Evolutionary conservation across 2,329 filamentous ascomycete genomes (phyloP).

Genomic region (Scedosporium minutisporum): DNA sequence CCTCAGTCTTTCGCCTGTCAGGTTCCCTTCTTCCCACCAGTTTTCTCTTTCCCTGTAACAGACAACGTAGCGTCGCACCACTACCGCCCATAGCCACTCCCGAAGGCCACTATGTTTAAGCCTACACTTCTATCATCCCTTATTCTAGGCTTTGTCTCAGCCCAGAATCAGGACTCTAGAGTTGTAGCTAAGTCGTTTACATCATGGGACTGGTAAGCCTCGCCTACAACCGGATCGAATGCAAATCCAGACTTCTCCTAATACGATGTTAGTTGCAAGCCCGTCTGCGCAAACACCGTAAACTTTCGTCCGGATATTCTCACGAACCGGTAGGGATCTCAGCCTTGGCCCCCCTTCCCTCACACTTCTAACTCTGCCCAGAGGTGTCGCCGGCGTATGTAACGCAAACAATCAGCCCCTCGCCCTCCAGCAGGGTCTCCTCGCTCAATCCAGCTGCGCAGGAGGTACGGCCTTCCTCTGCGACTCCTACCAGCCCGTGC

Average conservation of each 20-base stretch:
- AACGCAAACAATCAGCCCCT: background rate
- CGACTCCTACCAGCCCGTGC: constrained; percentile 13
- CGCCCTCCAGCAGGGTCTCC: background rate
- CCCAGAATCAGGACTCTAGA: background rate
- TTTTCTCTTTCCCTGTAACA: background rate
- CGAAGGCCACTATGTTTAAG: background rate
- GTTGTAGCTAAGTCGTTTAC: background rate
- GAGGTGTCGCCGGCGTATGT: background rate
- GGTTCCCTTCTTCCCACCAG: too few species aligned
- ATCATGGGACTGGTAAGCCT: background rate
- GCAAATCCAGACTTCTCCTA: background rate
- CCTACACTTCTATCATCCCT: background rate
- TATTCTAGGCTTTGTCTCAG: background rate
- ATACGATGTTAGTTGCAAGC: background rate
- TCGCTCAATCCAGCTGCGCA: background rate
- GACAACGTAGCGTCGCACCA: background rate
- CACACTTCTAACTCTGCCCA: background rate
- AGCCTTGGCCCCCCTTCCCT: background rate
- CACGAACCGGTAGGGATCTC: background rate
- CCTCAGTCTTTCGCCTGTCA: too few species aligned
- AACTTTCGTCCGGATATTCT: background rate
- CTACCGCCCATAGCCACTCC: background rate
- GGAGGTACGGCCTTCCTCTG: constrained; percentile 9
- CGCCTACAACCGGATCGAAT: background rate
- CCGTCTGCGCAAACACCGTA: background rate